A percentile compares a stretch with the other conserved stretches of the same genome.
These are phyloP conservation scores for Aechmea fasciata DNA, from an alignment of 176 grass and related monocot genomes.

Conservation along the genomic window DNA sequence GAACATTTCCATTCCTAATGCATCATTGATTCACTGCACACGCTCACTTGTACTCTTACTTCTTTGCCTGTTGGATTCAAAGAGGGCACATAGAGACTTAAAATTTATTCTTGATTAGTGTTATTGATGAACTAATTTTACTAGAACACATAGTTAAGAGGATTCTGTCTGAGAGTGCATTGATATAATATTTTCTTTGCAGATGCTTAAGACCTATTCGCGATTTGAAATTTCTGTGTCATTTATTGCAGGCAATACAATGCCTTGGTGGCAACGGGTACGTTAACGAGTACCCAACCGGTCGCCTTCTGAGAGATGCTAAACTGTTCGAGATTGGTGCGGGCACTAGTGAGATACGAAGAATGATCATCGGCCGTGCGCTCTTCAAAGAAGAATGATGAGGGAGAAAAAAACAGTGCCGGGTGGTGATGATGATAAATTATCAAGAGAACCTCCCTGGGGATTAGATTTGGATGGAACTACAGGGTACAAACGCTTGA, in stretches of 20 bases:
- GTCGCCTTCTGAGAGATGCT: constrained; percentile 97
- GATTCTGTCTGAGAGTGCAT: too few species aligned
- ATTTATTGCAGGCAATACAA: constrained; percentile 63
- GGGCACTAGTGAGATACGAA: constrained; percentile 92
- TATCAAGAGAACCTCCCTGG: background rate
- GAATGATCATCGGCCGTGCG: constrained; percentile 94
- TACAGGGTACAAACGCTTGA: background rate
- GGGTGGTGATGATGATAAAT: background rate
- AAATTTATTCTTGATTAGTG: too few species aligned
- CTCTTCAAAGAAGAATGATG: constrained; percentile 81
- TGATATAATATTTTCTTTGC: too few species aligned
- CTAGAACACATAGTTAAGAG: too few species aligned
- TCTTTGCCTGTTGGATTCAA: too few species aligned
- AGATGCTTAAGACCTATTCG: background rate
- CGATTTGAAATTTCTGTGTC: background rate
- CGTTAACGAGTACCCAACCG: constrained; percentile 91
- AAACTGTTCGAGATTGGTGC: constrained; percentile 97
- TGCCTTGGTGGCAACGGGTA: constrained; percentile 97
- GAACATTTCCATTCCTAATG: too few species aligned
- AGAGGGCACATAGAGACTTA: too few species aligned
- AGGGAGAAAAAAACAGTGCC: background rate
- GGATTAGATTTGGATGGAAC: background rate
- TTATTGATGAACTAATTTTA: too few species aligned
- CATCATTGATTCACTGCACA: too few species aligned
- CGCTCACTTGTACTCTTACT: too few species aligned